A percentile compares a stretch with the other conserved stretches of the same genome.
phyloP scores from a whole-genome alignment of 2,329 filamentous ascomycete species.

The Phyllosticta citriasiana region DNA sequence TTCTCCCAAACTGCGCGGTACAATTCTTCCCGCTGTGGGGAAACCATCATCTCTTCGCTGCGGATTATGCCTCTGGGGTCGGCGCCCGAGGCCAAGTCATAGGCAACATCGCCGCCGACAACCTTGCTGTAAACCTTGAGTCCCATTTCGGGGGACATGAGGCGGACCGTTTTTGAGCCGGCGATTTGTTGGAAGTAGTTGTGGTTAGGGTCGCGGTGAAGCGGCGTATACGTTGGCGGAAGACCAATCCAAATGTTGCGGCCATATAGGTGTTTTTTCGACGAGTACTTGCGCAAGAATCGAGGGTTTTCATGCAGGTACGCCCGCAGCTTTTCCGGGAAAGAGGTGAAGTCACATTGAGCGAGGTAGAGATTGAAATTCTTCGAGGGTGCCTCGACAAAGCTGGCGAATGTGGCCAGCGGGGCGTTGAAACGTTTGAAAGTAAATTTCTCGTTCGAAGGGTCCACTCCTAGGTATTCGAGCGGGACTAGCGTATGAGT shows the following conservation, averaged over 20 bases:
- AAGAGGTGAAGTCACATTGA: slow-evolving; percentile 61
- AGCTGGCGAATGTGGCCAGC: slow-evolving; percentile 54
- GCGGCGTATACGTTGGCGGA: slow-evolving; percentile 77
- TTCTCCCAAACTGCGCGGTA: slow-evolving; percentile 61
- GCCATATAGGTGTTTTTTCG: slow-evolving; percentile 76
- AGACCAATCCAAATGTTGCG: slow-evolving; percentile 82
- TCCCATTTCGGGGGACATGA: slow-evolving; percentile 58
- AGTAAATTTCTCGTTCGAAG: slow-evolving; percentile 17
- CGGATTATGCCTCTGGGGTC: slow-evolving; percentile 45
- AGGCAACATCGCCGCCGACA: slow-evolving; percentile 32
- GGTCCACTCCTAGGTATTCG: slow-evolving; percentile 40
- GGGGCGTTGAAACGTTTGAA: slow-evolving; percentile 53
- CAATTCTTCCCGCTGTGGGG: slow-evolving; percentile 56
- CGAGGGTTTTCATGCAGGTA: slow-evolving; percentile 38
- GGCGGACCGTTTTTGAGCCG: slow-evolving; percentile 60
- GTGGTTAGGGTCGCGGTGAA: slow-evolving; percentile 88
- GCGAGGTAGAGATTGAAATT: slow-evolving; percentile 64
- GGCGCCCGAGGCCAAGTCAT: background rate
- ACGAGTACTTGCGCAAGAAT: slow-evolving; percentile 54
- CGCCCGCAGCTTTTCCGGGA: slow-evolving; percentile 58
- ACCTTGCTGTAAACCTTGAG: slow-evolving; percentile 44
- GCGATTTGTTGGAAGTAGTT: slow-evolving; percentile 83
- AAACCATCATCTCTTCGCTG: slow-evolving; percentile 86
- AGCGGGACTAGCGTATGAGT: slow-evolving; percentile 19
- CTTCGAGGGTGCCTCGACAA: slow-evolving; percentile 30